A percentile compares a stretch with the other conserved stretches of the same genome.
phyloP scores from a whole-genome alignment of 2,329 filamentous ascomycete species.

The Diplodia corticola region DNA sequence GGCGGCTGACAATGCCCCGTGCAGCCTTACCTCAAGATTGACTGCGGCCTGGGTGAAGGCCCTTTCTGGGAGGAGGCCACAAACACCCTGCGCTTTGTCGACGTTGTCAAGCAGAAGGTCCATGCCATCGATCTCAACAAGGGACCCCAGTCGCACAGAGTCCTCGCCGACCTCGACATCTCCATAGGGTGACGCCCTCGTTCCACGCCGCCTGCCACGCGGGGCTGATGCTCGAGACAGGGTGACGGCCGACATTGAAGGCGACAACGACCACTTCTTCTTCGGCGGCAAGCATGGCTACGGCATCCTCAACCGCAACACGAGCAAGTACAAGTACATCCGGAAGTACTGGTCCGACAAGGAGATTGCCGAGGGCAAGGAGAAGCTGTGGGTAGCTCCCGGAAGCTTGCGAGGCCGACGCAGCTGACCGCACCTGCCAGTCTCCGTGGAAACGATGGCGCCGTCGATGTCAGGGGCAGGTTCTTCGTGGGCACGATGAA shows the following conservation, averaged over 20 bases:
- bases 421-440: conserved; percentile 31
- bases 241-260: conserved; percentile 72
- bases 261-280: conserved; percentile 68
- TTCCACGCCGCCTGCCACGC: background rate
- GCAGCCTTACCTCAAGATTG: conserved; percentile 58
- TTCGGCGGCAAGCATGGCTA: conserved; percentile 80
- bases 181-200: conserved; percentile 52
- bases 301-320: conserved; percentile 70
- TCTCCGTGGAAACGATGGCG: conserved; percentile 77
- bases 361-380: conserved; percentile 48
- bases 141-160: conserved; percentile 60
- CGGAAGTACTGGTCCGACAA: conserved; percentile 56
- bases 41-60: conserved; percentile 70
- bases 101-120: conserved; percentile 76
- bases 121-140: conserved; percentile 68
- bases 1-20: conserved; percentile 10
- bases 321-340: conserved; percentile 58
- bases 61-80: conserved; percentile 70
- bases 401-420: background rate
- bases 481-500: conserved; percentile 90
- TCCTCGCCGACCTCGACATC: conserved; percentile 57
- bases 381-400: conserved; percentile 43
- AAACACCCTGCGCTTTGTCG: conserved; percentile 72
- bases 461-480: conserved; percentile 73
- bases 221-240: conserved; percentile 25